phyloP scores from a whole-genome alignment of 441 rosid species.

The Euphorbia celastroides region DNA sequence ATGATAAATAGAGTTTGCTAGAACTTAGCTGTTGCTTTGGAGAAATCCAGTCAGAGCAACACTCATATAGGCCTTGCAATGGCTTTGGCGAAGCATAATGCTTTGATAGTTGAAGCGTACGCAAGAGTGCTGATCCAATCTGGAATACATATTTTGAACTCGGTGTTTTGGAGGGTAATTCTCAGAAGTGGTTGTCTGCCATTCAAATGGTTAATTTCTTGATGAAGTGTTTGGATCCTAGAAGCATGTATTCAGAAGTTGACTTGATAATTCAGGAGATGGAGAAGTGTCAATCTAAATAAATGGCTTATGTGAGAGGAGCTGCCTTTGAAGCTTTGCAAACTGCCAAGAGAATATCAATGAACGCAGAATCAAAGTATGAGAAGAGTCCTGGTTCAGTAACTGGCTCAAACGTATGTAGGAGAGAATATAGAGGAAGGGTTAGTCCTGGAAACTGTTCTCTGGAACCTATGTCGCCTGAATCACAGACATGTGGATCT shows the following conservation, averaged over 20 bases:
- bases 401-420: slow-evolving; percentile 60
- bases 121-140: slow-evolving; percentile 78
- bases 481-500: slow-evolving; percentile 73
- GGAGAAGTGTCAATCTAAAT: slow-evolving; percentile 75
- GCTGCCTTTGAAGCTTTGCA: slow-evolving; percentile 85
- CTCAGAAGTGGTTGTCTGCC: slow-evolving; percentile 78
- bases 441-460: slow-evolving; percentile 33
- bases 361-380: slow-evolving; percentile 41
- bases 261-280: slow-evolving; percentile 64
- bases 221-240: slow-evolving; percentile 84
- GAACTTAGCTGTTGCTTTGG: slow-evolving; percentile 85
- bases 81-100: slow-evolving; percentile 83
- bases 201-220: slow-evolving; percentile 94
- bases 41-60: slow-evolving; percentile 68
- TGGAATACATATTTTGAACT: slow-evolving; percentile 58
- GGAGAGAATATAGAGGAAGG: slow-evolving; percentile 36
- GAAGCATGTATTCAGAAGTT: slow-evolving; percentile 70
- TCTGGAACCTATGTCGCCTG: slow-evolving; percentile 60
- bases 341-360: slow-evolving; percentile 57
- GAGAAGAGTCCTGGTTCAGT: slow-evolving; percentile 58
- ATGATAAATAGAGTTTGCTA: slow-evolving; percentile 89
- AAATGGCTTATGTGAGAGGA: slow-evolving; percentile 68
- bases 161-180: slow-evolving; percentile 57
- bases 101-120: slow-evolving; percentile 83
- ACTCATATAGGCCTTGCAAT: slow-evolving; percentile 82